Evolutionary conservation across 1,284 basidiomycete species (phyloP).

Genomic region (Trametes hirsuta): DNA sequence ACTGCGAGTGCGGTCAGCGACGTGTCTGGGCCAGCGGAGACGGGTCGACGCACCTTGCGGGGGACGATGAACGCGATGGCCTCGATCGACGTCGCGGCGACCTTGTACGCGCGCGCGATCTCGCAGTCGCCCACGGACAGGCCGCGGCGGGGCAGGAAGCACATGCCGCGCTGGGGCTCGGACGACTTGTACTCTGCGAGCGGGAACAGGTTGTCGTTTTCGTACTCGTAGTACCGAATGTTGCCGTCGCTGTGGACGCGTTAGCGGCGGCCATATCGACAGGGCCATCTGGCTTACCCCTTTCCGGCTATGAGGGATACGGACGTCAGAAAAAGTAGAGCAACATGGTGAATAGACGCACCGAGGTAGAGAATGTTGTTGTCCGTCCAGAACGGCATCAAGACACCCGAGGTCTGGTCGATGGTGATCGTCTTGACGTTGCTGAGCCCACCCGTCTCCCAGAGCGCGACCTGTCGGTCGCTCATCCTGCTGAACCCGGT

Average conservation of each 20-base stretch:
- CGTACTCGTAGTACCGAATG: slow-evolving; percentile 95
- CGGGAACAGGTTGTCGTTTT: slow-evolving; percentile 81
- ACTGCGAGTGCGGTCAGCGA: slow-evolving; percentile 41
- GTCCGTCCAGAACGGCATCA: slow-evolving; percentile 98
- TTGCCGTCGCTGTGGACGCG: slow-evolving; percentile 78
- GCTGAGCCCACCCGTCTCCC: slow-evolving; percentile 77
- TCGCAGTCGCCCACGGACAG: slow-evolving; percentile 92
- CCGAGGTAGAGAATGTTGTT: slow-evolving; percentile 94
- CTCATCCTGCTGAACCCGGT: slow-evolving; percentile 97
- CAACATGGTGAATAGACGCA: slow-evolving; percentile 34
- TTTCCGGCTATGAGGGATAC: slow-evolving; percentile 61
- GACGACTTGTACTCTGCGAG: slow-evolving; percentile 89
- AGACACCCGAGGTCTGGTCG: slow-evolving; percentile 89
- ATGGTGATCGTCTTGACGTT: slow-evolving; percentile 79
- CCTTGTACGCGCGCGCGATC: slow-evolving; percentile 95
- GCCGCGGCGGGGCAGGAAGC: slow-evolving; percentile 90
- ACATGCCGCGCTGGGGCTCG: slow-evolving; percentile 95
- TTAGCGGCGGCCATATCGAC: too few relatives aligned
- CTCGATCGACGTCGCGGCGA: slow-evolving; percentile 77
- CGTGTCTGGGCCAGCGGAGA: neutral
- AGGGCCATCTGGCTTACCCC: slow-evolving; percentile 48
- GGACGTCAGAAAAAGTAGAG: neutral
- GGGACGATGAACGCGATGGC: slow-evolving; percentile 95
- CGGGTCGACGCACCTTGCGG: slow-evolving; percentile 63
- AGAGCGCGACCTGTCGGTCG: slow-evolving; percentile 87